Base-by-base conservation (phyloP, 1,284 basidiomycete species). In the Trichosporon ovoides region DNA sequence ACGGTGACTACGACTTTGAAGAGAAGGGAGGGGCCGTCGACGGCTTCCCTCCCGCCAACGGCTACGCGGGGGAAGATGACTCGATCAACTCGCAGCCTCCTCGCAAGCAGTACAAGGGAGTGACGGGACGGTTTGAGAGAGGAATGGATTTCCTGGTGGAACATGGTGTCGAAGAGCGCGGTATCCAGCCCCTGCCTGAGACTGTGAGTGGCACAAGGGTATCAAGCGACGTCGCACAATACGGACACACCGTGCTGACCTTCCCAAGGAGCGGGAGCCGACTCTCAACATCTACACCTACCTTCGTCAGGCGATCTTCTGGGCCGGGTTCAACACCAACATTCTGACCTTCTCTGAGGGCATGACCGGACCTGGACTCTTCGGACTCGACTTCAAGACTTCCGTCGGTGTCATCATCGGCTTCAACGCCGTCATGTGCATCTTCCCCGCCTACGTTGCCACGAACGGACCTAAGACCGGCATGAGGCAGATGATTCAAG, bases 401-500 rank as follows among this genome's bases (percentile, higher is more conserved):
- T 63, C 66, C 5, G 66, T 60, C 19, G 40, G 66, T 14, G 70
- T 71, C 53, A 72, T 74, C 46, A 57, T 73, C 51, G 55, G 68
- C 54, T 73, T 72, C 58, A 70, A 65, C 14, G 61, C 66, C 1
- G 57, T 66, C 37, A 67, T 66, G 35, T 68, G 67, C 22, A 43
- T 60, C 20, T 69, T 71, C 7, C 66, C 72, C 13, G 73, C 72
- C 0, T 76, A 69, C 49, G 71, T 74, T 53, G 81, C 85, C 13
- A 89, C 87, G 38, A 91, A 88, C 83, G 91, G 91, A n/a, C 87
- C 89, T 0, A 86, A 85, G 71, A 80, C 88, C 0, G 91, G 91
- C 10, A 83, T 93, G 78, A 82, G 91, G n/a, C 90, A 92, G 67
- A 91, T 93, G 87, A 84, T 89, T 19, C 83, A 85, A 59, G 85